These are phyloP conservation scores for Colletotrichum cereale DNA, from an alignment of 2,329 filamentous ascomycete species.

Conservation along the genomic window DNA sequence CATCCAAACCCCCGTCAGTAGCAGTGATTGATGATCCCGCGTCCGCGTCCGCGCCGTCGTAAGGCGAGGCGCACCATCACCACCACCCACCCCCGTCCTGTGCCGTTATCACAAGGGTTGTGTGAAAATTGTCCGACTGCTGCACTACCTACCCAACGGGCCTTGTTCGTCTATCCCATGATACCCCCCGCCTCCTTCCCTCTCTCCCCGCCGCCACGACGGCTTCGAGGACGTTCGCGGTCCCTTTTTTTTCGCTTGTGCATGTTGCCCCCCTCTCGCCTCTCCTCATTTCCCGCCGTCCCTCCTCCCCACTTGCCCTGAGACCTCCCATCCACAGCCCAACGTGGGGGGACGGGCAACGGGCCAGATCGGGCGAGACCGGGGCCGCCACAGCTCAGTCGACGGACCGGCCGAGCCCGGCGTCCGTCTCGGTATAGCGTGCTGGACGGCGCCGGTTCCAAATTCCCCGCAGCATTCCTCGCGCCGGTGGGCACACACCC, in stretches of 20 bases:
- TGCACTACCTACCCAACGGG: neutral
- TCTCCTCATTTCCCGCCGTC: neutral
- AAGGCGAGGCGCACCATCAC: neutral
- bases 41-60: neutral
- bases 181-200: neutral
- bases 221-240: conserved; percentile 2
- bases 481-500: neutral
- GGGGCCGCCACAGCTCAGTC: conserved; percentile 12
- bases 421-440: conserved; percentile 5
- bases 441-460: conserved; percentile 2
- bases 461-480: conserved; percentile 14
- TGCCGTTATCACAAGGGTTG: neutral
- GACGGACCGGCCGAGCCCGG: conserved; percentile 4
- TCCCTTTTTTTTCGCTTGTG: neutral
- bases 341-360: neutral
- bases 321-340: neutral
- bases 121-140: conserved; percentile 11
- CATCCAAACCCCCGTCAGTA: conserved; percentile 16
- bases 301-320: neutral
- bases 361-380: conserved; percentile 18
- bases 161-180: neutral
- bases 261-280: neutral
- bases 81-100: neutral
- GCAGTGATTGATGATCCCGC: neutral
- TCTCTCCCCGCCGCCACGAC: conserved; percentile 1